Conservation (phyloP, 345 rosid species). For the Arabidopsis thaliana region TAIR10.1 NC_003070.9:18927501-18928000, state of each 20-base stretch:
- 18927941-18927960: conserved; percentile 12
- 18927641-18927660: background rate
- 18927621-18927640: background rate
- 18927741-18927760: conserved; percentile 34
- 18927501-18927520: conserved; percentile 15
- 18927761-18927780: background rate
- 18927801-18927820: conserved; percentile 39
- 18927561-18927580: conserved; percentile 26
- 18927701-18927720: background rate
- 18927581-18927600: background rate
- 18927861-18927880: conserved; percentile 21
- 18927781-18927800: conserved; percentile 17
- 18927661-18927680: background rate
- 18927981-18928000: background rate
- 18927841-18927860: conserved; percentile 18
- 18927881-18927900: background rate
- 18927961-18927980: background rate
- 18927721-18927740: conserved; percentile 15
- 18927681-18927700: background rate
- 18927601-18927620: background rate
- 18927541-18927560: background rate
- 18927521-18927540: background rate
- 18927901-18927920: conserved; percentile 36
- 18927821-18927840: conserved; percentile 32
- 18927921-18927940: conserved; percentile 33